phyloP scores from a whole-genome alignment of 441 rosid species.

The Theobroma grandiflorum region DNA sequence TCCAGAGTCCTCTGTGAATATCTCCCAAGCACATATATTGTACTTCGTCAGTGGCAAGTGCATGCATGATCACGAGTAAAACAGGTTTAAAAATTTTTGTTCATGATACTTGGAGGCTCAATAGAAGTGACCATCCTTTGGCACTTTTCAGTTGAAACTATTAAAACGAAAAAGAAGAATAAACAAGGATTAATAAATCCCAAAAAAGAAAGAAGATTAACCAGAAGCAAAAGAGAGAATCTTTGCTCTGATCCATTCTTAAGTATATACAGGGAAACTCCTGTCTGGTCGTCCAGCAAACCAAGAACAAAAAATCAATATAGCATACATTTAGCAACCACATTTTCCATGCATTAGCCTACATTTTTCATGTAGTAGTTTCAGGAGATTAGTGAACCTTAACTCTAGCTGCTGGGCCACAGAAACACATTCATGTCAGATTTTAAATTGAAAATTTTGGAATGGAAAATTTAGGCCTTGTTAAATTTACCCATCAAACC shows the following conservation, averaged over 20 bases:
- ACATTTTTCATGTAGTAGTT: no score
- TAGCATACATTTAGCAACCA: neutral
- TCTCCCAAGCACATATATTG: neutral
- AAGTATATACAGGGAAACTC: neutral
- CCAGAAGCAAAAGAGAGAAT: neutral
- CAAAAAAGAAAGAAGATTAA: neutral
- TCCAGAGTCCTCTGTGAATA: neutral
- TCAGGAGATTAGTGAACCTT: neutral
- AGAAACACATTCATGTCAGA: neutral
- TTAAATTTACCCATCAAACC: slow-evolving; percentile 10
- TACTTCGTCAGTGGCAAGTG: neutral
- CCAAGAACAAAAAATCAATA: neutral
- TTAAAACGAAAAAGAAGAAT: no score
- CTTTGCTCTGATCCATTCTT: neutral
- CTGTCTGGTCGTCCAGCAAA: neutral
- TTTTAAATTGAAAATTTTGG: neutral
- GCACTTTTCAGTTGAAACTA: no score
- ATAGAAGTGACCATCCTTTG: neutral
- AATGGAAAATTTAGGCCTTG: neutral
- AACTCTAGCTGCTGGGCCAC: neutral
- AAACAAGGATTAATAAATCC: neutral
- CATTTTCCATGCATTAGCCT: neutral
- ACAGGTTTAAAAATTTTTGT: no score
- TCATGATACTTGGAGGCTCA: neutral
- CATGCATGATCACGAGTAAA: no score